Evolutionary conservation across 2,329 filamentous ascomycete species (phyloP).

Genomic region (Tolypocladium pustulatum): DNA sequence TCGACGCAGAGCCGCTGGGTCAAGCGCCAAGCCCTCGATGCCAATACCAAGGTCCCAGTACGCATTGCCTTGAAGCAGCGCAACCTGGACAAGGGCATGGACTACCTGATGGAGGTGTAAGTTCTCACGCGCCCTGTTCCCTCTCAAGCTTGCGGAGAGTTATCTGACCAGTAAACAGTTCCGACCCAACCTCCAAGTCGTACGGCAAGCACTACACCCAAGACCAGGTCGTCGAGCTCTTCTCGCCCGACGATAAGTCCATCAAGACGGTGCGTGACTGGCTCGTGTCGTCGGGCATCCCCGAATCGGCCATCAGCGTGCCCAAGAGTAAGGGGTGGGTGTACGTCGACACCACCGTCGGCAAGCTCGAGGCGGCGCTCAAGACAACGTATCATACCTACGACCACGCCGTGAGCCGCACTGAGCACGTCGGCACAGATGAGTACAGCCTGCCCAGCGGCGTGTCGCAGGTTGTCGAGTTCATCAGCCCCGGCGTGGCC

Average conservation of each 20-base stretch:
- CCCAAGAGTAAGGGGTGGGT: neutral
- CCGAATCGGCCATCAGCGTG: neutral
- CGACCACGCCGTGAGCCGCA: neutral
- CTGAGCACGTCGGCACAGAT: constrained; percentile 28
- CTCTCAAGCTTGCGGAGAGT: neutral
- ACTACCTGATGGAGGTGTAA: neutral
- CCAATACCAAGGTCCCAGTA: neutral
- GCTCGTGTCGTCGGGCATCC: neutral
- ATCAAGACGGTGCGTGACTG: neutral
- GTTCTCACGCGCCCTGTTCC: neutral
- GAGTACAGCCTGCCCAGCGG: constrained; percentile 28
- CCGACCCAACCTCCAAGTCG: neutral
- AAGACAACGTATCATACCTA: neutral
- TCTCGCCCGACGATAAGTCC: neutral
- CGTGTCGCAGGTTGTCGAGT: constrained; percentile 26
- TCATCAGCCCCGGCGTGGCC: constrained; percentile 27
- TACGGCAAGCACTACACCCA: neutral
- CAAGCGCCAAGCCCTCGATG: neutral
- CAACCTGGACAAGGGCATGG: neutral
- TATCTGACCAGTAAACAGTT: neutral
- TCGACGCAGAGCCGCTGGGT: neutral
- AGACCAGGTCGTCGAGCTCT: neutral
- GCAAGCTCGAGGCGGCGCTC: neutral
- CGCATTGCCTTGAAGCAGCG: neutral
- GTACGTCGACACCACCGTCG: neutral